Conservation (phyloP, 2,329 filamentous ascomycete species). For the Penicillium sclerotigenum region DNA sequence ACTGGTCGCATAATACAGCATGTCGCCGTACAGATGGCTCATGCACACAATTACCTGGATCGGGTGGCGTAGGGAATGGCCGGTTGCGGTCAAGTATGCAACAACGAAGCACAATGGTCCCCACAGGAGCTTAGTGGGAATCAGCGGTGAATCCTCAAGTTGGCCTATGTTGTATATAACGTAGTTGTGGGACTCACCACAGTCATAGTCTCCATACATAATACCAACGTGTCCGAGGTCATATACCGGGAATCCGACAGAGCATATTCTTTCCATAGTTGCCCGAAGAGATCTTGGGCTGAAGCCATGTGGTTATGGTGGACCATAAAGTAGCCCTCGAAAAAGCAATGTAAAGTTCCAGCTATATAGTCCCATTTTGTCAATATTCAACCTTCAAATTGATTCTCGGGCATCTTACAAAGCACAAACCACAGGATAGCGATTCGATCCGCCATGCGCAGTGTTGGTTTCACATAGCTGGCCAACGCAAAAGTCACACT, state of each 20-base stretch:
- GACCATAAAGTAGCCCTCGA: constrained; percentile 79
- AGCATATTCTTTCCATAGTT: constrained; percentile 91
- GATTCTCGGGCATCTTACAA: constrained; percentile 49
- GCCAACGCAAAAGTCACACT: constrained; percentile 54
- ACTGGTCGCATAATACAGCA: constrained; percentile 63
- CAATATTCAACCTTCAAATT: background rate
- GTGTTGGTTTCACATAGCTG: constrained; percentile 51
- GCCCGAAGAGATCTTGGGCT: constrained; percentile 70
- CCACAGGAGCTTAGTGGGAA: constrained; percentile 51
- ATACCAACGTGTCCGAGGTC: constrained; percentile 74
- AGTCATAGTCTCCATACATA: constrained; percentile 84
- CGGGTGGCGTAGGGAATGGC: constrained; percentile 57
- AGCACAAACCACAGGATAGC: constrained; percentile 73
- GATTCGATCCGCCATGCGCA: constrained; percentile 55
- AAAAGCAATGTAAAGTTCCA: constrained; percentile 66
- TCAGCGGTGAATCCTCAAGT: constrained; percentile 2
- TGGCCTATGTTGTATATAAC: background rate
- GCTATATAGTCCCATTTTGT: constrained; percentile 32
- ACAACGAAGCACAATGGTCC: constrained; percentile 60
- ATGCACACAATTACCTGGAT: constrained; percentile 60
- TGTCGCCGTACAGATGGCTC: constrained; percentile 63
- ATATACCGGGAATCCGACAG: constrained; percentile 84
- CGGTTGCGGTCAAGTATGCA: constrained; percentile 53
- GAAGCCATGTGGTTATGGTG: constrained; percentile 65
- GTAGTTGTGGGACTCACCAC: constrained; percentile 54